Base-by-base conservation (phyloP, 73 alveolate genomes). In the Paramecium sexaurelia region DNA sequence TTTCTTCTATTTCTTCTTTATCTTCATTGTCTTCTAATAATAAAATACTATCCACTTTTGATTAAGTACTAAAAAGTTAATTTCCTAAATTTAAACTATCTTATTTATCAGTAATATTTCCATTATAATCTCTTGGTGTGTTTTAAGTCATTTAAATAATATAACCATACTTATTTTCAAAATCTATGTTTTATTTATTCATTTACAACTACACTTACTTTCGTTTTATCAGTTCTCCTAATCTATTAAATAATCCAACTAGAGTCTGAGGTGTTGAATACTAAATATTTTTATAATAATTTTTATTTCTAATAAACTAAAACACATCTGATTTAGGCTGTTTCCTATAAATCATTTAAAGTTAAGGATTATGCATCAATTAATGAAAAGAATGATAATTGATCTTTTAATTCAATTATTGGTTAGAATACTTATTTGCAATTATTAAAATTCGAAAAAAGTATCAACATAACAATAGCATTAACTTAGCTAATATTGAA, bases 351-450 rank as follows among this genome's bases (percentile, higher is more conserved):
- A 71, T 71, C 29, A 20, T 35, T 19, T 71, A 37, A 33, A 71
- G 86, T 71, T 32, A 0, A 33, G 86, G 86, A 17, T 71, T 71
- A 71, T 71, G 86, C 56, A 71, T 71, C 1, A 71, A 19, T 36
- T 71, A 37, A 71, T 71, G 86, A 6, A 71, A 71, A 35, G 86
- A 71, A 71, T 32, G 57, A 11, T 15, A 0, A 35, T 71, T 71
- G 7, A 71, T 36, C 56, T 15, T 37, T 37, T 71, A 71, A 35
- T 71, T 71, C 32, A 71, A 40, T 35, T 71, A 35, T 33, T 71
- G 17, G 29, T 71, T 32, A 9, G 37, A 32, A 33, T 15, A 71
- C 15, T 40, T 33, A 33, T 71, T 71, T 33, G 86, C 86, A 27
- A 13, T 27, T 35, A n/a, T n/a, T n/a, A n/a, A n/a, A n/a, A n/a